Evolutionary conservation across 1,284 basidiomycete species (phyloP), one percentile per base, ranked within the genome.

Genomic region (Tylopilus orsonianus): DNA sequence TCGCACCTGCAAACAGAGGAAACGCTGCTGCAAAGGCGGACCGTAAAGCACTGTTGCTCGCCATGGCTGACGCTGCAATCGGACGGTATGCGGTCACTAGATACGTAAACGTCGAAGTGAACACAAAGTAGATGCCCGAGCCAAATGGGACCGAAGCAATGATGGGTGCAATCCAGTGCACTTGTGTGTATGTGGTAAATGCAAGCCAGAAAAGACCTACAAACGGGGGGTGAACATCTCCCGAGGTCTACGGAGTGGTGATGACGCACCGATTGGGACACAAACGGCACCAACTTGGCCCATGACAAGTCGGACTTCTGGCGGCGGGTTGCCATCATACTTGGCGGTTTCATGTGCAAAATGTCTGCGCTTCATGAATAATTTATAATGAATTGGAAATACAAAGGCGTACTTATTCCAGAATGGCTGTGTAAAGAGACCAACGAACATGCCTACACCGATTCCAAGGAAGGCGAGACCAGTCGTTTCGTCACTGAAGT

Each of bases 61-160:
- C 85, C 78, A 92, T 82, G 0, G 87, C 87, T 9, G 79, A 83
- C 1, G 89, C 88, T 0, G 89, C 86, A 35, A 90, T 83, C 0
- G 87, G 87, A 10, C 86, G 78, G 62, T 89, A 91, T 0, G 86
- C 83, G 19, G 78, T 81, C 20, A 81, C 82, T 41, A 84, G 73
- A 58, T 85, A 86, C 1, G 85, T 87, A 71, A 90, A 90, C 2
- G 80, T 81, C 1, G 79, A 77, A 0, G 79, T 81, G 65, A 81
- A 91, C 23, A 80, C 75, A 56, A 79, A 85, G 42, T 81, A 76
- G 6, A 76, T 71, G 4, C 82, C 81, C 0, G 72, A 58, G 9
- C 83, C 83, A 50, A 87, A 84, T 0, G 81, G 83, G 6, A 82
- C 59, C 0, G 80, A 81, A 3, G 77, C 79, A 44, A 89, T 70